phyloP scores from a whole-genome alignment of 202 grass and related monocot genomes.

The Miscanthus sacchariflorus region DNA sequence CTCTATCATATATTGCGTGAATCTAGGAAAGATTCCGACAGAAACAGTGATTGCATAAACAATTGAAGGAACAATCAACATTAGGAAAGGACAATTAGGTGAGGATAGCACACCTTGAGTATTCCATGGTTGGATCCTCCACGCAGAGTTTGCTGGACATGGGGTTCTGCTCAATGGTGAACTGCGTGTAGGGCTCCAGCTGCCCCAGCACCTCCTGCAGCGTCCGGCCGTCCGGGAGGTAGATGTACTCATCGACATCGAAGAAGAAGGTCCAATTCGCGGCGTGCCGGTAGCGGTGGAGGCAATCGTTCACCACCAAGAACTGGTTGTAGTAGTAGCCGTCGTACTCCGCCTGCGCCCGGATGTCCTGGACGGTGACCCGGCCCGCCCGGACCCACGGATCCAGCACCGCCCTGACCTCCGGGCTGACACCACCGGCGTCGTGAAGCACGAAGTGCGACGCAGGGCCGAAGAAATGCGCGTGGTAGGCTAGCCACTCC shows the following conservation, averaged over 20 bases:
- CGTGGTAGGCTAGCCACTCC: slow-evolving; percentile 92
- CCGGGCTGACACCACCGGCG: slow-evolving; percentile 68
- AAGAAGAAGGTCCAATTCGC: slow-evolving; percentile 98
- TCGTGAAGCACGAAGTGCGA: slow-evolving; percentile 91
- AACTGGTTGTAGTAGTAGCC: slow-evolving; percentile 97
- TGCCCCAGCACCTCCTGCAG: slow-evolving; percentile 63
- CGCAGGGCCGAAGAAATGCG: slow-evolving; percentile 72
- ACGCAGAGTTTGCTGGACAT: slow-evolving; percentile 92
- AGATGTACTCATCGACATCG: slow-evolving; percentile 89
- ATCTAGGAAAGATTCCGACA: slow-evolving; percentile 41
- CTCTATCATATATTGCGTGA: slow-evolving; percentile 28
- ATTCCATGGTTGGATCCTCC: slow-evolving; percentile 54
- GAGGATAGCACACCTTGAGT: slow-evolving; percentile 57
- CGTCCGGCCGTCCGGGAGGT: slow-evolving; percentile 60
- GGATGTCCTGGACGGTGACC: slow-evolving; percentile 74
- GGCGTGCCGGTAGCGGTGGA: slow-evolving; percentile 72
- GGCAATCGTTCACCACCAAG: slow-evolving; percentile 89
- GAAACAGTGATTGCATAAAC: slow-evolving; percentile 42
- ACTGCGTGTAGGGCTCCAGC: slow-evolving; percentile 76
- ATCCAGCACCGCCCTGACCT: slow-evolving; percentile 70
- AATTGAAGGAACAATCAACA: slow-evolving; percentile 29
- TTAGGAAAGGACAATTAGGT: slow-evolving; percentile 24
- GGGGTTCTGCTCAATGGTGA: slow-evolving; percentile 95
- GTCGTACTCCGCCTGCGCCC: slow-evolving; percentile 71
- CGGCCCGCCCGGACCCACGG: slow-evolving; percentile 74